Conservation (phyloP, 2,329 filamentous ascomycete genomes). For the Monosporascus sp. region DNA sequence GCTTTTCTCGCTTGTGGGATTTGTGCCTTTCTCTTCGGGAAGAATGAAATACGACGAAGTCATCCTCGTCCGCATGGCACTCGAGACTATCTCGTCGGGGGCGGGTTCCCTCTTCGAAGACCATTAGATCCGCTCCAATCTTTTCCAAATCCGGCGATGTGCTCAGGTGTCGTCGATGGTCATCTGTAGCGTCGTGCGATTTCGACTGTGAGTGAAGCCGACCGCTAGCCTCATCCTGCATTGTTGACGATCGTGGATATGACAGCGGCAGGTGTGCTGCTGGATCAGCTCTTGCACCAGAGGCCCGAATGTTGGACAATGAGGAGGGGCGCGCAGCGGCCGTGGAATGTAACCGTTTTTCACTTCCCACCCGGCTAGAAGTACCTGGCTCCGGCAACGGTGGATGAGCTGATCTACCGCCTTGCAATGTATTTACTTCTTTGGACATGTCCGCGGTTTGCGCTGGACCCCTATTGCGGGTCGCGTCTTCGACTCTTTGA, state of each 20-base stretch:
- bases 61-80: slow-evolving; percentile 20
- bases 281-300: no score
- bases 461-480: neutral
- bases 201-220: neutral
- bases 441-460: neutral
- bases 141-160: slow-evolving; percentile 12
- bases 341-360: neutral
- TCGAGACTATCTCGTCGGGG: slow-evolving; percentile 15
- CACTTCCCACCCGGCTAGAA: neutral
- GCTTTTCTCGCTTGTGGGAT: neutral
- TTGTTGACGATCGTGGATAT: no score
- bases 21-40: neutral
- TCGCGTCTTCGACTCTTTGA: neutral
- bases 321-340: neutral
- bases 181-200: neutral
- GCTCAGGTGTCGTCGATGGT: neutral
- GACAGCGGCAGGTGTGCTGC: no score
- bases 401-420: neutral
- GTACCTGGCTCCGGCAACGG: neutral
- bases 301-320: no score
- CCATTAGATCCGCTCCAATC: slow-evolving; percentile 16
- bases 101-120: slow-evolving; percentile 14
- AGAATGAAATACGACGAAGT: slow-evolving; percentile 9
- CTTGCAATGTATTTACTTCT: neutral
- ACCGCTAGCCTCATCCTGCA: no score